These are phyloP conservation scores for Chlorella sp. DNA, from an alignment of 139 green algal species.

Conservation along the genomic window DNA sequence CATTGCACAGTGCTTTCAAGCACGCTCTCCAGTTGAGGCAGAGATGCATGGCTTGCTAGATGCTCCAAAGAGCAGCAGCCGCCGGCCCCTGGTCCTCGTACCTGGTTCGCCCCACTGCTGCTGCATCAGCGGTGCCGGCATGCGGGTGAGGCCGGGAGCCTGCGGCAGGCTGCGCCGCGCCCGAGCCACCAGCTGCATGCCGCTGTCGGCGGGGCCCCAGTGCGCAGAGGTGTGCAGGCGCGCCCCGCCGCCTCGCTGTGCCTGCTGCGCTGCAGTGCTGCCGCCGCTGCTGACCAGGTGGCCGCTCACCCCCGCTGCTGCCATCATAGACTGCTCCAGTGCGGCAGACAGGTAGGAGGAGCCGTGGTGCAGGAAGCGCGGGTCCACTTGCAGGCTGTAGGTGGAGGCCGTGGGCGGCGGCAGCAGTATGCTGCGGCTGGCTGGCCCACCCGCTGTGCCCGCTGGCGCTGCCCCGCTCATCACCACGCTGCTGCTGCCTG, in stretches of 20 bases:
- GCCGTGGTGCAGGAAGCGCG: slow-evolving; percentile 31
- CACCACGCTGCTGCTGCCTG: neutral
- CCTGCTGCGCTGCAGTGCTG: slow-evolving; percentile 16
- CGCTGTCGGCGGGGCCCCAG: neutral
- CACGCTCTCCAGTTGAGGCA: too few relatives aligned
- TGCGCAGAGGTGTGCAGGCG: neutral
- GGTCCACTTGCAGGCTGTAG: slow-evolving; percentile 39
- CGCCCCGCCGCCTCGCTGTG: too few relatives aligned
- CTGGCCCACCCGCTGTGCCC: neutral
- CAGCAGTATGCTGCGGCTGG: slow-evolving; percentile 27
- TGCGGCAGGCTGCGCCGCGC: slow-evolving; percentile 35
- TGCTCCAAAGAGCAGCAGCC: too few relatives aligned
- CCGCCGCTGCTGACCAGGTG: slow-evolving; percentile 32
- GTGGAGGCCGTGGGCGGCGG: slow-evolving; percentile 20
- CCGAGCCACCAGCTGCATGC: slow-evolving; percentile 31
- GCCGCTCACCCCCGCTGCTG: neutral
- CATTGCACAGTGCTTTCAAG: too few relatives aligned
- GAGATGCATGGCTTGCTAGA: too few relatives aligned
- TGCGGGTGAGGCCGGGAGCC: neutral
- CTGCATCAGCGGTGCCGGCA: neutral
- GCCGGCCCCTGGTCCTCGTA: too few relatives aligned
- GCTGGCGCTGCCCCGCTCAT: neutral
- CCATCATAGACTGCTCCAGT: slow-evolving; percentile 38
- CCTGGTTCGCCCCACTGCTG: neutral
- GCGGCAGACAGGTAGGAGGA: slow-evolving; percentile 45